Base-by-base conservation (phyloP, 1,284 basidiomycete species). In the Fistulinella cinereoalba region DNA sequence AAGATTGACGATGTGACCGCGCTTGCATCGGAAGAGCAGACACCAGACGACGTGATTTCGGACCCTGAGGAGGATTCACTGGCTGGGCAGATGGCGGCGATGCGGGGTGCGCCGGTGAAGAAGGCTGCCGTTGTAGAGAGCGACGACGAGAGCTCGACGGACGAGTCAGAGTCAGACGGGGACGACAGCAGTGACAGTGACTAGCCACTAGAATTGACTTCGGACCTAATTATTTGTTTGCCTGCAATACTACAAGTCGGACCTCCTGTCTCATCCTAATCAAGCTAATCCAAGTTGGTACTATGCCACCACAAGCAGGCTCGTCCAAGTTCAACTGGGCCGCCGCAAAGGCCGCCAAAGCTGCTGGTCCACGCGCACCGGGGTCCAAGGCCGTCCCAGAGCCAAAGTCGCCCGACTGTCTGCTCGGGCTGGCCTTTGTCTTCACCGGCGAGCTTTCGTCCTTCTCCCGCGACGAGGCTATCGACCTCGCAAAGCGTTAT, bases 11-110 rank as follows among this genome's bases (percentile, higher is more conserved):
- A 91, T 27, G 70, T 79, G 8, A 75, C 83, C 12, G 73, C 72
- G 6, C 71, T 85, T 12, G 74, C 70, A 9, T 70, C 69, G 1
- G 83, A 85, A 10, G 85, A 86, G 46, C 74, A 77, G 47, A 78
- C 71, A 18, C 74, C 69, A 13, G 93, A 95, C 41, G 93, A 96
- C 61, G 92, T 95, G 49, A 97, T 97, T 52, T 96, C 92, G 1
- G 94, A 97, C 45, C 94, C 94, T 0, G 95, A 97, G 40, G 95
- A 97, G 69, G 95, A 97, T 68, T 81, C 85, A 21, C 73, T 99
- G 38, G 97, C 95, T 3, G 97, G 97, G 4, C 97, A 99, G 74
- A 97, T 99, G 94, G 95, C 96, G 3, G 80, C 87, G 41, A 96
- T 99, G 92, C 85, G 92, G 44, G 97, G 97, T 6, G 89, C 86